These are phyloP conservation scores for Stylonectria norvegica DNA, from an alignment of 2,329 filamentous ascomycete genomes.

Conservation along the genomic window DNA sequence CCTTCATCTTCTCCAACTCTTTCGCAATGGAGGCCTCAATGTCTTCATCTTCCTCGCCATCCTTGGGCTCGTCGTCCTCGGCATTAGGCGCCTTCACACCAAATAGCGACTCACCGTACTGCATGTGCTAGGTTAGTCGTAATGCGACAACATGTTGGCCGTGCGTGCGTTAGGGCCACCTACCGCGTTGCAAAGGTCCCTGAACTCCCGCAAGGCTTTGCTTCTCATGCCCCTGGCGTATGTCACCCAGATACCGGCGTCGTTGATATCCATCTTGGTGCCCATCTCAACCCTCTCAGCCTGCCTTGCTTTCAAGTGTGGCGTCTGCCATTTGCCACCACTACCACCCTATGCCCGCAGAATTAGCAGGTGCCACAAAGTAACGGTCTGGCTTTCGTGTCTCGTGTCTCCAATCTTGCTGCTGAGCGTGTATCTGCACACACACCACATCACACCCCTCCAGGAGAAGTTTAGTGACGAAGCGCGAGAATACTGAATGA, in stretches of 20 bases:
- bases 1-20: constrained; percentile 64
- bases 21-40: constrained; percentile 71
- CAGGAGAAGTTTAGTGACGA: no score
- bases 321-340: constrained; percentile 58
- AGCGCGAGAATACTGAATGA: no score
- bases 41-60: constrained; percentile 48
- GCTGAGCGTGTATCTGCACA: no score
- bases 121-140: constrained; percentile 10
- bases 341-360: constrained; percentile 43
- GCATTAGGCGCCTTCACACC: constrained; percentile 41
- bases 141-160: no score
- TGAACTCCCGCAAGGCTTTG: constrained; percentile 66
- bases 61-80: constrained; percentile 30
- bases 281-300: constrained; percentile 41
- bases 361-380: no score
- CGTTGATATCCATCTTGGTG: constrained; percentile 59
- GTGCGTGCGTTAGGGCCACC: constrained; percentile 17
- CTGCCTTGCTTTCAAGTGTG: constrained; percentile 53
- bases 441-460: no score
- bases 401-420: no score
- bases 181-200: constrained; percentile 64
- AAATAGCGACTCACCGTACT: constrained; percentile 66
- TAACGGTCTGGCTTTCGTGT: no score
- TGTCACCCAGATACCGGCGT: constrained; percentile 74
- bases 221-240: constrained; percentile 69